A percentile compares a stretch with the other conserved stretches of the same genome.
These are phyloP conservation scores for Mortierella alpina DNA, from an alignment of 192 early-diverging fungal species.

Conservation along the genomic window DNA sequence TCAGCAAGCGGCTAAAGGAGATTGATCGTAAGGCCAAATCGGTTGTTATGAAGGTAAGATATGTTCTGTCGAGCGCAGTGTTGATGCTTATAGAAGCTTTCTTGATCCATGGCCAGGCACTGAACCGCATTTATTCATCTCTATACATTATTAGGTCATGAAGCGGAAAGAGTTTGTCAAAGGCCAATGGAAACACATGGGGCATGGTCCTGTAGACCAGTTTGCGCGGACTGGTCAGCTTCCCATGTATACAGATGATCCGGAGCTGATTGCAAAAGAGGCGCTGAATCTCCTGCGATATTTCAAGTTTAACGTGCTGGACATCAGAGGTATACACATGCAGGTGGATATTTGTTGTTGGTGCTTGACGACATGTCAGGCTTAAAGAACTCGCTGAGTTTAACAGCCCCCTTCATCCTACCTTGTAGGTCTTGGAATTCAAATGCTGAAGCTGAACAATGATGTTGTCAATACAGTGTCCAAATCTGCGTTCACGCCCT, in stretches of 20 bases:
- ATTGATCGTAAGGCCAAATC: constrained; percentile 65
- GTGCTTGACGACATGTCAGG: background rate
- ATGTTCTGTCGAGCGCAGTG: background rate
- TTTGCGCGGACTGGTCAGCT: constrained; percentile 64
- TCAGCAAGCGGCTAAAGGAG: constrained; percentile 68
- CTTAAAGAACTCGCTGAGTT: background rate
- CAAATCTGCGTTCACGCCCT: constrained; percentile 7
- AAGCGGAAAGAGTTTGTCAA: constrained; percentile 60
- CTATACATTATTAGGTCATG: constrained; percentile 53
- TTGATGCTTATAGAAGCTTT: background rate
- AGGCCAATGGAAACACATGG: constrained; percentile 69
- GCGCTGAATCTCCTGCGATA: constrained; percentile 49
- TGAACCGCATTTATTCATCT: background rate
- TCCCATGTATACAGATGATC: constrained; percentile 60
- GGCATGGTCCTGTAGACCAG: constrained; percentile 73
- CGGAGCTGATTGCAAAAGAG: constrained; percentile 50
- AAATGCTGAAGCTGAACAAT: constrained; percentile 60
- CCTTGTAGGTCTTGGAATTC: constrained; percentile 62
- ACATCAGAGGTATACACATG: constrained; percentile 55
- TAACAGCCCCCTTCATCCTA: background rate
- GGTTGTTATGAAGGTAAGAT: constrained; percentile 74
- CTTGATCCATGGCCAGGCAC: background rate
- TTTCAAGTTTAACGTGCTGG: constrained; percentile 50
- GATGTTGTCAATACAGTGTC: constrained; percentile 22
- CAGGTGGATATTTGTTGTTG: too few relatives aligned